A percentile compares a stretch with the other conserved stretches of the same genome.
Evolutionary conservation across 2,329 filamentous ascomycete species (phyloP).

Genomic region (Chrysoporthe austroafricana): DNA sequence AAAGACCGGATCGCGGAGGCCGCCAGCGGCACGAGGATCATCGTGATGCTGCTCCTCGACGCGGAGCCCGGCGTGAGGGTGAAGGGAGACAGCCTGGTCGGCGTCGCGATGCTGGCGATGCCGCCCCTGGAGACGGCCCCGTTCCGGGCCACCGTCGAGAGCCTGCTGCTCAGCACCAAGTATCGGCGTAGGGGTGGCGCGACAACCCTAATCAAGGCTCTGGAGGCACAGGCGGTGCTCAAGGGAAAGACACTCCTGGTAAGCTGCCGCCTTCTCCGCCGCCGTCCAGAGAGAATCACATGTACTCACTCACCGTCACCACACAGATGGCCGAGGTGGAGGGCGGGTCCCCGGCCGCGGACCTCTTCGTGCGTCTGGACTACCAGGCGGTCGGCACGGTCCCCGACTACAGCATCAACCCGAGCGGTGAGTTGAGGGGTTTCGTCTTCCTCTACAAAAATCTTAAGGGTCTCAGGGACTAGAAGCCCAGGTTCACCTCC

Average conservation of each 20-base stretch:
- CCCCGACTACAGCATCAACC: slow-evolving; percentile 56
- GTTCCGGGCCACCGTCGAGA: slow-evolving; percentile 59
- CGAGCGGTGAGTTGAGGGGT: slow-evolving; percentile 52
- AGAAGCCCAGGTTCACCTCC: not conserved
- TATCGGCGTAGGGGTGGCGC: slow-evolving; percentile 57
- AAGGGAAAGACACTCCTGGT: slow-evolving; percentile 58
- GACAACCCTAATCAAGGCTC: slow-evolving; percentile 51
- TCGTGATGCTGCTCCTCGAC: slow-evolving; percentile 55
- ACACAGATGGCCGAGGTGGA: slow-evolving; percentile 56
- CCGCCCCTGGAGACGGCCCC: slow-evolving; percentile 59
- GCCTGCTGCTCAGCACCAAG: slow-evolving; percentile 58
- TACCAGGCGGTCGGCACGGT: slow-evolving; percentile 60
- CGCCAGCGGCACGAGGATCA: slow-evolving; percentile 49
- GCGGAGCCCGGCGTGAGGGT: slow-evolving; percentile 39
- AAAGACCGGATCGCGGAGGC: slow-evolving; percentile 55
- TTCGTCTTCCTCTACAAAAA: slow-evolving; percentile 65
- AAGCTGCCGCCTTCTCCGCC: slow-evolving; percentile 34
- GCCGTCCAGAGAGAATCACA: not conserved
- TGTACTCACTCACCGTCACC: not conserved
- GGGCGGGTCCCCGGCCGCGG: slow-evolving; percentile 55
- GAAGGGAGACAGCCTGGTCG: slow-evolving; percentile 53
- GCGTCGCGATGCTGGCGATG: slow-evolving; percentile 58
- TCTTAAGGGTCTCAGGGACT: slow-evolving; percentile 37
- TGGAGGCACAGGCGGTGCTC: slow-evolving; percentile 58
- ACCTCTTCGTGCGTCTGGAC: slow-evolving; percentile 58